Evolutionary conservation across 2,329 filamentous ascomycete genomes (phyloP).

Genomic region (Epichloe sibirici): DNA sequence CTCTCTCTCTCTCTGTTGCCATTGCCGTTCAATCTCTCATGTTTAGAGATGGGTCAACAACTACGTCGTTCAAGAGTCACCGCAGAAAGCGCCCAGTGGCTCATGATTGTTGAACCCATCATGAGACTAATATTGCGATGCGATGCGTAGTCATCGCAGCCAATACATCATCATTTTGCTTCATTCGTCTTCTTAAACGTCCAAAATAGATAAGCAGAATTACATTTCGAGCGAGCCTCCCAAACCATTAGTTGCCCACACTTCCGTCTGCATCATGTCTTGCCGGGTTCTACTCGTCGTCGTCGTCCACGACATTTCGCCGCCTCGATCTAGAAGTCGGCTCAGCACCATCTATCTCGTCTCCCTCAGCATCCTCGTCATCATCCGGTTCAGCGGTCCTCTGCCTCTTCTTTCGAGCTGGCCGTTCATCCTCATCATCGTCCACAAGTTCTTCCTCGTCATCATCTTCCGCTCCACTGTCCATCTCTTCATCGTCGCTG

Average conservation of each 20-base stretch:
- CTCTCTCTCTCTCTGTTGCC: too few species aligned
- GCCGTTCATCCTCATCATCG: conserved; percentile 41
- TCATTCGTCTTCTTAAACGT: background rate
- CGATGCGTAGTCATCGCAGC: background rate
- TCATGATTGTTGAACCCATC: background rate
- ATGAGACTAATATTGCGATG: background rate
- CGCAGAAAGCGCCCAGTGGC: too few species aligned
- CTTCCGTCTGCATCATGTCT: background rate
- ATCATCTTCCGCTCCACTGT: conserved; percentile 51
- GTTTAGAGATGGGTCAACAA: too few species aligned
- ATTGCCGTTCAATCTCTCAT: too few species aligned
- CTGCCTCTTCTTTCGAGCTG: conserved; percentile 35
- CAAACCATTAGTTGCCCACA: background rate
- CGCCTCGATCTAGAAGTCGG: conserved; percentile 35
- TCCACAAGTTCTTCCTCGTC: conserved; percentile 47
- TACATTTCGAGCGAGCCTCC: background rate
- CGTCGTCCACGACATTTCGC: conserved; percentile 45
- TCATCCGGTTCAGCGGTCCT: conserved; percentile 37
- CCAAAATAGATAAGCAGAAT: background rate
- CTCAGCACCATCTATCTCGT: conserved; percentile 36
- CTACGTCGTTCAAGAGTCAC: too few species aligned
- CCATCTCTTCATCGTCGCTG: conserved; percentile 59
- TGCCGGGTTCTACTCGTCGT: conserved; percentile 12
- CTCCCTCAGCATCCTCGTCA: conserved; percentile 40
- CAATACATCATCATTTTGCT: background rate